Evolutionary conservation across 345 rosid genomes (phyloP).

Genomic region (Aegle marmelos): DNA sequence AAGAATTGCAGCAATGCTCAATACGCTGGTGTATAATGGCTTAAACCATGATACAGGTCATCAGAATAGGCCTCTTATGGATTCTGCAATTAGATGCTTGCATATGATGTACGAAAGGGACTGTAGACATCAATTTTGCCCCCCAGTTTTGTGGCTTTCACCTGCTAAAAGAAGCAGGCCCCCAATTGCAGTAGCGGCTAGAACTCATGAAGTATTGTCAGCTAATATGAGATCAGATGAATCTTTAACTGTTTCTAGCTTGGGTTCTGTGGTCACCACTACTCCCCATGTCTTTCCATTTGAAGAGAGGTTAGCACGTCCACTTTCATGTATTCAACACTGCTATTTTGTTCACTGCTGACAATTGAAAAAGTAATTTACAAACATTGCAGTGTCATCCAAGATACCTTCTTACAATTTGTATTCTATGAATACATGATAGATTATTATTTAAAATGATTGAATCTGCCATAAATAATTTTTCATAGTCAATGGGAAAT

Average conservation of each 20-base stretch:
- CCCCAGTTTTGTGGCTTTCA: constrained; percentile 87
- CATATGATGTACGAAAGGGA: constrained; percentile 94
- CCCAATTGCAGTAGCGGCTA: constrained; percentile 83
- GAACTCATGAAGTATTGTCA: constrained; percentile 69
- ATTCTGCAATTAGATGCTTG: constrained; percentile 83
- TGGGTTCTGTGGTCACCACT: constrained; percentile 68
- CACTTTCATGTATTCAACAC: not conserved
- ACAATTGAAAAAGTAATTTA: not conserved
- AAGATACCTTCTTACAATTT: not conserved
- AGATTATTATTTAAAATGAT: not conserved
- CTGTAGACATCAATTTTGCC: constrained; percentile 88
- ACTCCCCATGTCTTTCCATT: constrained; percentile 93
- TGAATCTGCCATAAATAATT: not conserved
- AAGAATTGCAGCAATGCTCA: constrained; percentile 75
- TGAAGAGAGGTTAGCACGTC: constrained; percentile 72
- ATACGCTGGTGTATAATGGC: constrained; percentile 84
- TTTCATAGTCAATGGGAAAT: not conserved
- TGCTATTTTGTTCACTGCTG: not conserved
- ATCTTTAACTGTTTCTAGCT: constrained; percentile 41
- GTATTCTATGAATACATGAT: not conserved
- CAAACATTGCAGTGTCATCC: not conserved
- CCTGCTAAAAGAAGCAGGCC: constrained; percentile 81
- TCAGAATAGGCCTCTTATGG: constrained; percentile 67
- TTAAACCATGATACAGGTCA: constrained; percentile 44
- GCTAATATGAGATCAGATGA: constrained; percentile 49